Conservation (phyloP, 2,329 filamentous ascomycete genomes). For the Erysiphe neolycopersici region DNA sequence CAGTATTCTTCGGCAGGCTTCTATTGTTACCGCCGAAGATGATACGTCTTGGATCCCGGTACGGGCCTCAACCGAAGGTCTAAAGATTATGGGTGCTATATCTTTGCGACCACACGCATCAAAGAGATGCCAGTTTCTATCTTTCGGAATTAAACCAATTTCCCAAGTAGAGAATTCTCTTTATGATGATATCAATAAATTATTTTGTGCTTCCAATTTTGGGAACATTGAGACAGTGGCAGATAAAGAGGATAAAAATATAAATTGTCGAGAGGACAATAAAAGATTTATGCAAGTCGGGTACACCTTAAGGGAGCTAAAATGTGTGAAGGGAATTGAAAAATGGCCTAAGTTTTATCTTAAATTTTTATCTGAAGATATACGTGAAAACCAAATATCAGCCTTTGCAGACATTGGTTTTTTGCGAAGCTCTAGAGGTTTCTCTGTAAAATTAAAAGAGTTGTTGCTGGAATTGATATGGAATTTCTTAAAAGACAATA, state of each 20-base stretch:
- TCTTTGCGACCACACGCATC: constrained; percentile 43
- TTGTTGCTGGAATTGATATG: constrained; percentile 41
- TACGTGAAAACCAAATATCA: not conserved
- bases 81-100: constrained; percentile 44
- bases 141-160: constrained; percentile 45
- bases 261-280: constrained; percentile 14
- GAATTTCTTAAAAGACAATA: constrained; percentile 49
- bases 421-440: constrained; percentile 18
- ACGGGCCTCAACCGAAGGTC: constrained; percentile 31
- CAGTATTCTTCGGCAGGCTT: constrained; percentile 37
- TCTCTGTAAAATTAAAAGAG: constrained; percentile 25
- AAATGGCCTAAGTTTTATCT: constrained; percentile 76
- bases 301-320: constrained; percentile 24
- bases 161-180: constrained; percentile 31
- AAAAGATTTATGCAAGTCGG: constrained; percentile 19
- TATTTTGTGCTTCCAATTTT: constrained; percentile 57
- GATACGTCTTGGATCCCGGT: constrained; percentile 39
- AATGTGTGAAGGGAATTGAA: constrained; percentile 37
- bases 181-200: constrained; percentile 50
- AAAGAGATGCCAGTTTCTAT: constrained; percentile 55
- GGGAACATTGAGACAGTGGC: constrained; percentile 22
- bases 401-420: not conserved
- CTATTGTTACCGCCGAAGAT: constrained; percentile 27
- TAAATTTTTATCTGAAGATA: constrained; percentile 22
- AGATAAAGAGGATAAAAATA: constrained; percentile 15